Evolutionary conservation across 306 rosid genomes (phyloP).

Genomic region (Alnus glutinosa): DNA sequence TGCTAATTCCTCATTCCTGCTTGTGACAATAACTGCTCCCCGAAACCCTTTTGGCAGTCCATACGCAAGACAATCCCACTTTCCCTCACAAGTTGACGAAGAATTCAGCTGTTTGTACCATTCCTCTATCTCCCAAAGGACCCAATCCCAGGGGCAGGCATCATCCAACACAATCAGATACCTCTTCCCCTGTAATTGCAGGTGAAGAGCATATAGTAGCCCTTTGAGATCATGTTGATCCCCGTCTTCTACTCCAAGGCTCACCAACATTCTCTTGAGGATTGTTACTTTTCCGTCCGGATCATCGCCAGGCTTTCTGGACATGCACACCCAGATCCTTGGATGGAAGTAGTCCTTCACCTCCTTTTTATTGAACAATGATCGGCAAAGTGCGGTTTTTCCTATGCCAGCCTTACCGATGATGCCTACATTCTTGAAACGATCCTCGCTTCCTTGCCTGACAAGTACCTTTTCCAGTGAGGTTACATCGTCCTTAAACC

Average conservation of each 20-base stretch:
- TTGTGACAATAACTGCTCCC: conserved; percentile 29
- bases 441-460: background rate
- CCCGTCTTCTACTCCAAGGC: conserved; percentile 19
- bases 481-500: conserved; percentile 21
- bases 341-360: conserved; percentile 21
- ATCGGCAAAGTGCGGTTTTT: conserved; percentile 23
- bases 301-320: background rate
- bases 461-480: conserved; percentile 14
- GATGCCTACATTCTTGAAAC: conserved; percentile 22
- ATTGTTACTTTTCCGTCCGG: background rate
- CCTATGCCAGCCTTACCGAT: conserved; percentile 25
- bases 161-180: conserved; percentile 32
- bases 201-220: conserved; percentile 16
- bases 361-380: conserved; percentile 8
- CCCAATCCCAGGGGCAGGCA: conserved; percentile 5
- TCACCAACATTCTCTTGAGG: conserved; percentile 8
- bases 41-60: conserved; percentile 29
- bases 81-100: background rate
- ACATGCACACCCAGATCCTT: conserved; percentile 32
- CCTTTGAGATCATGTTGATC: too few relatives aligned
- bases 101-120: conserved; percentile 16
- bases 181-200: conserved; percentile 8
- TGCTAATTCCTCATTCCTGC: conserved; percentile 20
- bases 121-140: background rate
- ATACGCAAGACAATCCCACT: conserved; percentile 7